A percentile compares a stretch with the other conserved stretches of the same genome.
phyloP scores from a whole-genome alignment of 2,329 filamentous ascomycete species.

The Harringtonia aguacate region DNA sequence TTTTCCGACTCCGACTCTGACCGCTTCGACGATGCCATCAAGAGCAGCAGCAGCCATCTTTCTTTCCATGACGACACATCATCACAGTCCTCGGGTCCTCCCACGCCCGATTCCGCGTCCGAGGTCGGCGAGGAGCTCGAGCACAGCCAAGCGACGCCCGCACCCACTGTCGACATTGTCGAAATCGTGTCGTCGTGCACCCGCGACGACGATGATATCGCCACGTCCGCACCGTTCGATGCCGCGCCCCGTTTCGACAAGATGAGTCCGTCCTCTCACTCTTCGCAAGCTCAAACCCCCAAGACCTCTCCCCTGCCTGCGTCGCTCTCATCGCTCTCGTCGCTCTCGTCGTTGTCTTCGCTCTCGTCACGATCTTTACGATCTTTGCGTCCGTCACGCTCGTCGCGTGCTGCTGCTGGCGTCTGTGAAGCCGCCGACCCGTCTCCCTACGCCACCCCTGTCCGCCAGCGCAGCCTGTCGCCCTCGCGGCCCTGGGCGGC shows the following conservation, averaged over 20 bases:
- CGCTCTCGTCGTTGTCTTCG: no score
- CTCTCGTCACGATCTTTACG: no score
- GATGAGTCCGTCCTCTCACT: no score
- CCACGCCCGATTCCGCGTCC: slow-evolving; percentile 33
- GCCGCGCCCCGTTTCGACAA: not conserved
- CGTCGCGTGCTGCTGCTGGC: no score
- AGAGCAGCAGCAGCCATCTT: not conserved
- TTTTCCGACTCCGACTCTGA: slow-evolving; percentile 41
- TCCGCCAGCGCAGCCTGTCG: slow-evolving; percentile 1
- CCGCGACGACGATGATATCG: not conserved
- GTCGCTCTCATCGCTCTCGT: no score
- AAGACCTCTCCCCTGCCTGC: no score
- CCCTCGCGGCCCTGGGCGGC: not conserved
- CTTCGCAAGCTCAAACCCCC: no score
- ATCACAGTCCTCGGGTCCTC: slow-evolving; percentile 33
- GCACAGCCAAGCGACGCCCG: not conserved
- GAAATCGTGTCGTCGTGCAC: not conserved
- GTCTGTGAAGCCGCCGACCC: not conserved
- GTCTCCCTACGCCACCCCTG: not conserved
- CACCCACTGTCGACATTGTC: not conserved
- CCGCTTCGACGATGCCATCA: slow-evolving; percentile 17
- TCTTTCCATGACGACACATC: slow-evolving; percentile 25
- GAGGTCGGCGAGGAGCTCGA: slow-evolving; percentile 17
- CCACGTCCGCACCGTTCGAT: not conserved
- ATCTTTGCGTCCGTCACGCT: no score